Conservation (phyloP, 805 yeast species). For the Spathaspora sp. region DNA sequence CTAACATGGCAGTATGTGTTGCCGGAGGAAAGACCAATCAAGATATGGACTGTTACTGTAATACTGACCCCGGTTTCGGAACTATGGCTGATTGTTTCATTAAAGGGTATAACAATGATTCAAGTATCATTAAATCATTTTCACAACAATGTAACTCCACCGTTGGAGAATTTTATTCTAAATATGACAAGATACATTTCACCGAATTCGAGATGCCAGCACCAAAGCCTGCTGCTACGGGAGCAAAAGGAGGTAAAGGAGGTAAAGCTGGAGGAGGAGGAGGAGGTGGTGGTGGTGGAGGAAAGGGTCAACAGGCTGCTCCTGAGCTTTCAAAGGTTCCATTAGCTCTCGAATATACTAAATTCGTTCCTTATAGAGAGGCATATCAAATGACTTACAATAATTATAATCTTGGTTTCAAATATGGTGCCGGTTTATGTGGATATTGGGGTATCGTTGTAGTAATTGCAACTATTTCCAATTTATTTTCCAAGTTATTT, state of each 20-base stretch:
- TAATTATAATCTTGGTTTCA: constrained; percentile 38
- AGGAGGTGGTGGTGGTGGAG: background rate
- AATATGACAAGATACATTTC: constrained; percentile 10
- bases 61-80: constrained; percentile 15
- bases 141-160: constrained; percentile 11
- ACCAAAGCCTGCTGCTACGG: background rate
- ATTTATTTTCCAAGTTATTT: constrained; percentile 37
- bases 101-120: constrained; percentile 16
- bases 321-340: constrained; percentile 22
- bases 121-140: constrained; percentile 11
- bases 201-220: background rate
- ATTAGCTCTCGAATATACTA: constrained; percentile 25
- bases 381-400: constrained; percentile 13
- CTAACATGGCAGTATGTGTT: constrained; percentile 13
- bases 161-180: constrained; percentile 10
- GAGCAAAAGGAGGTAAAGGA: background rate
- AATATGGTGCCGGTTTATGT: constrained; percentile 38
- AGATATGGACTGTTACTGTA: constrained; percentile 13
- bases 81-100: constrained; percentile 19
- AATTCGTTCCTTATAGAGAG: constrained; percentile 35
- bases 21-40: constrained; percentile 1
- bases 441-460: constrained; percentile 49
- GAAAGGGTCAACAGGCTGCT: background rate
- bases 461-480: constrained; percentile 36
- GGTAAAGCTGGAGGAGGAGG: constrained; percentile 2